These are phyloP conservation scores for Suhomyces ambrosiae DNA, from an alignment of 1,139 yeast genomes.

Conservation along the genomic window DNA sequence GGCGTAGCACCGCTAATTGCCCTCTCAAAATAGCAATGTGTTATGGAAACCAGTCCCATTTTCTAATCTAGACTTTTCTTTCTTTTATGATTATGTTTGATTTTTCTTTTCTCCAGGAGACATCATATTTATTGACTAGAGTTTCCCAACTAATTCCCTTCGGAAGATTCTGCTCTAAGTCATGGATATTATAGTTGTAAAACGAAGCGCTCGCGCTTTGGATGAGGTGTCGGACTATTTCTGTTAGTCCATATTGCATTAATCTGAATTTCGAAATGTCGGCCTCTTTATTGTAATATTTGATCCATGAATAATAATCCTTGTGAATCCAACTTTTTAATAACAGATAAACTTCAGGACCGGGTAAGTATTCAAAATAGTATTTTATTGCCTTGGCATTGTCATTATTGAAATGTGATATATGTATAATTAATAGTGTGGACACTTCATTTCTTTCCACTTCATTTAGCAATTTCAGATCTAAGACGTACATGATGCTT, in stretches of 20 bases:
- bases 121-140: constrained; percentile 23
- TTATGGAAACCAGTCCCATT: too few relatives aligned
- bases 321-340: constrained; percentile 38
- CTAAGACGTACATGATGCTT: constrained; percentile 45
- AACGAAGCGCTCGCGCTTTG: constrained; percentile 38
- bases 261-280: constrained; percentile 33
- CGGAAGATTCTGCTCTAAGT: constrained; percentile 33
- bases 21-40: too few relatives aligned
- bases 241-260: constrained; percentile 45
- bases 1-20: too few relatives aligned
- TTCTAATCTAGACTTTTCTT: too few relatives aligned
- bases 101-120: constrained; percentile 32
- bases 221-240: constrained; percentile 34
- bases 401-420: constrained; percentile 48
- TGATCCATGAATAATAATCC: constrained; percentile 48
- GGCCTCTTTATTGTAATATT: constrained; percentile 32
- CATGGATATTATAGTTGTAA: constrained; percentile 29
- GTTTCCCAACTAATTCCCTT: constrained; percentile 24
- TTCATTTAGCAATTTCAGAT: constrained; percentile 21
- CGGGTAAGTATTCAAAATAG: constrained; percentile 32
- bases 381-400: constrained; percentile 36
- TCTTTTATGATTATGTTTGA: constrained; percentile 28
- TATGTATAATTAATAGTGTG: constrained; percentile 46
- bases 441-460: constrained; percentile 44
- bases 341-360: constrained; percentile 20